Conservation (phyloP, 176 grass and related monocot species). For the Canna indica region DNA sequence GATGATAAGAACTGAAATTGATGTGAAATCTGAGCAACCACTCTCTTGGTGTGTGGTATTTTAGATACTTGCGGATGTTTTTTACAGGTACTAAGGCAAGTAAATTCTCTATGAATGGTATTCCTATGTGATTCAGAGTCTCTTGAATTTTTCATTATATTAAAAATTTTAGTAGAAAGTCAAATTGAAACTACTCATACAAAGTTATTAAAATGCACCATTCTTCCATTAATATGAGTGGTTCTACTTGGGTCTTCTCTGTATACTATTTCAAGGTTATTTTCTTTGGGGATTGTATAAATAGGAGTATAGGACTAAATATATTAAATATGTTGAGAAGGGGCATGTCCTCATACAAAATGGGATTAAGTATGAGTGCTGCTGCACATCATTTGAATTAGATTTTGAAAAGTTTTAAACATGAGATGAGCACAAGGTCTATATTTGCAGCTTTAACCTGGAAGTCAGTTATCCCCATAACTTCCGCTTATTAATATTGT, state of each 20-base stretch:
- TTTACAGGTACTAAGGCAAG: no score
- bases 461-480: background rate
- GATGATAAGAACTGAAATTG: background rate
- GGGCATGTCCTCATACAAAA: background rate
- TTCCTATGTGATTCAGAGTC: no score
- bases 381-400: background rate
- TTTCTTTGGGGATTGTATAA: background rate
- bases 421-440: background rate
- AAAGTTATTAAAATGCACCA: no score
- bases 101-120: no score
- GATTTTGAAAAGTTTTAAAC: background rate
- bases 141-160: no score
- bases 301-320: background rate
- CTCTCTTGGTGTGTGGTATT: no score
- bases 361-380: background rate
- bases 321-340: background rate
- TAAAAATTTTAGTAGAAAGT: no score
- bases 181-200: no score
- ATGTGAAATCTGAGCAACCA: background rate
- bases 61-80: no score
- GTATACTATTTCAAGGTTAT: background rate
- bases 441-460: background rate
- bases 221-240: no score
- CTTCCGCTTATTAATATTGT: background rate
- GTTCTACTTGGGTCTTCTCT: no score